Evolutionary conservation across 148 eudicot genomes (phyloP).

Genomic region (Pouteria glomerata): DNA sequence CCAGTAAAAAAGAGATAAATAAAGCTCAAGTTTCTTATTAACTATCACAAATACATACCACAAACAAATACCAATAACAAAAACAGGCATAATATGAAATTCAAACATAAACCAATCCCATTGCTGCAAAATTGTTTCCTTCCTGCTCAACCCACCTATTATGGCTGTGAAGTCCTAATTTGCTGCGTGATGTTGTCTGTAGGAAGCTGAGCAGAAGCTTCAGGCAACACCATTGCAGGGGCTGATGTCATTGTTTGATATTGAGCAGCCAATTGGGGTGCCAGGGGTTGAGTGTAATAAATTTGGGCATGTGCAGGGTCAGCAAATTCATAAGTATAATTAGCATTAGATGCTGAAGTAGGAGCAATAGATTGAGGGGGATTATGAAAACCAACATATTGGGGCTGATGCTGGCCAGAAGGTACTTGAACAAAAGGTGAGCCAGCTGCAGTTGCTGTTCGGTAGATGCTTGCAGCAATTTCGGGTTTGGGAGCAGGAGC

Average conservation of each 20-base stretch:
- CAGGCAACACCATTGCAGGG: slow-evolving; percentile 47
- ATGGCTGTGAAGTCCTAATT: slow-evolving; percentile 44
- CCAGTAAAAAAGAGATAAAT: slow-evolving; percentile 7
- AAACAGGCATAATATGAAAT: slow-evolving; percentile 23
- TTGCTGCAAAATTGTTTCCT: slow-evolving; percentile 58
- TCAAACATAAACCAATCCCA: slow-evolving; percentile 27
- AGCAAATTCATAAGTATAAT: slow-evolving; percentile 62
- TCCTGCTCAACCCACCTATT: slow-evolving; percentile 37
- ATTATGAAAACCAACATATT: slow-evolving; percentile 57
- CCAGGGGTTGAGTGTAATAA: slow-evolving; percentile 59
- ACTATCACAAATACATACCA: slow-evolving; percentile 45
- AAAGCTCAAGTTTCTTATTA: slow-evolving; percentile 43
- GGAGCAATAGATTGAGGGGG: slow-evolving; percentile 63
- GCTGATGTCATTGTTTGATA: slow-evolving; percentile 55
- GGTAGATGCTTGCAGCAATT: slow-evolving; percentile 41
- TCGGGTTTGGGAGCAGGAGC: slow-evolving; percentile 50
- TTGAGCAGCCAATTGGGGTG: slow-evolving; percentile 59
- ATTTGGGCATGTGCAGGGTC: slow-evolving; percentile 60
- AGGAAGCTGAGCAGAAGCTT: slow-evolving; percentile 50
- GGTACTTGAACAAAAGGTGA: slow-evolving; percentile 58
- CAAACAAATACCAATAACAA: slow-evolving; percentile 47
- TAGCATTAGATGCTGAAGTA: slow-evolving; percentile 30
- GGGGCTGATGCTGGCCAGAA: slow-evolving; percentile 41
- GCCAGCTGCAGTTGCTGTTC: slow-evolving; percentile 42
- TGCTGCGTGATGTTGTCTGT: slow-evolving; percentile 49